Base-by-base conservation (phyloP, 176 grass and related monocot species). In the Aegilops umbellulata region DNA sequence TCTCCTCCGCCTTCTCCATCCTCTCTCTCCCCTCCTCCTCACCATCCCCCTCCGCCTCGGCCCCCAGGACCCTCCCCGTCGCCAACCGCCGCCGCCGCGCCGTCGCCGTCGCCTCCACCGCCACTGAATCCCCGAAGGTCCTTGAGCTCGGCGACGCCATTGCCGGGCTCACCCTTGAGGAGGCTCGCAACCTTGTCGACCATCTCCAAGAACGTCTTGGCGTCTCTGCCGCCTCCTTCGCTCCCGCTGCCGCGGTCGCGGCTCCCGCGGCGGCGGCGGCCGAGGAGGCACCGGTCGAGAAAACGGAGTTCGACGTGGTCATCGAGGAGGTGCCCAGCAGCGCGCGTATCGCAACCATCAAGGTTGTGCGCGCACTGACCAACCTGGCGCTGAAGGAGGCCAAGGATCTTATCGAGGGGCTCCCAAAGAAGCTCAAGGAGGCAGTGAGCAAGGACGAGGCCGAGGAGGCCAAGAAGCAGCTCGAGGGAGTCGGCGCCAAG, bases 391-490 rank as follows among this genome's bases (percentile, higher is more conserved):
- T 97, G 2, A 97, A 97, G 85, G 94, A 97, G 67, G 94, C 92
- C 16, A 97, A 97, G 83, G 94, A 94, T 79, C 90, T 97, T 46
- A 97, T 97, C 77, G 92, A 97, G 83, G 92, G 94, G 0, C 89
- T 97, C 72, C 94, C 94, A 11, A 97, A 97, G 88, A 97, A 97
- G 88, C 85, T 94, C 19, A 97, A 92, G 81, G 94, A 97, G 77
- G 92, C 49, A 38, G 86, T 94, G 39, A 82, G 76, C 79, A 94
- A 92, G 92, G 94, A 97, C 1, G 92, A 97, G 53, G 94, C 94
- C 2, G 94, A 97, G 83, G 82, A 88, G 2, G 88, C 88, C 80
- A 97, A 94, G 90, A 97, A 97, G 73, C 88, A 94, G 80, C 94
- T 97, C 44, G 94, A 97, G 90, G 94, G 80, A 70, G 94, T 92